Evolutionary conservation across 2,329 filamentous ascomycete genomes (phyloP), one percentile per base, ranked within the genome.

Genomic region (Ophiostoma angusticollis): DNA sequence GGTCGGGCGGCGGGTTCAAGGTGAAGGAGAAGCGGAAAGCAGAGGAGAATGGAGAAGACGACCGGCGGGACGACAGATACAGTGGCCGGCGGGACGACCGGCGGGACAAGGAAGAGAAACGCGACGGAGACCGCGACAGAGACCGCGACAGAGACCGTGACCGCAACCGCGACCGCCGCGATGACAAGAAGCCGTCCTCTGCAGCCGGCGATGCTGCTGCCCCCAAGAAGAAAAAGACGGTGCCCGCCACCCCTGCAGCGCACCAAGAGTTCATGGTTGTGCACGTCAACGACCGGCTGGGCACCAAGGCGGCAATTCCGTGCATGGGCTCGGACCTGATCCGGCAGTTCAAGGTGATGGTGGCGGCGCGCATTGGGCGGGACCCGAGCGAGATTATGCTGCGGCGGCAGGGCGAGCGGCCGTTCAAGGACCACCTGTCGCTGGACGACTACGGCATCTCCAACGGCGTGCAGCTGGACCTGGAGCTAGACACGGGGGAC

Each of bases 391-490:
- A 95, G 62, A 94, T 96, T 47, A 68, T 95, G 62, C 61, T 96
- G 43, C 91, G 93, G 67, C 70, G 89, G 49, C 89, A 96, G 61
- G 84, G 87, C 11, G 85, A 95, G 62, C 64, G 87, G 47, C 87
- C 89, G 18, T 95, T 96, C 58, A 95, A 94, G 65, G 87, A 96
- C 55, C 74, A 80, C 50, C 69, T 95, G 44, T 87, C 78, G 24
- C 59, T 95, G 50, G 84, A 84, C 53, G 89, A 96, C 62, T 96
- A 95, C 60, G 85, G 84, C n/a, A 78, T 96, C 41, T 85, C 80
- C 51, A 91, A 91, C 60, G 89, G 89, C 9, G 86, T 94, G 54
- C 72, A 77, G 60, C 56, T 77, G 34, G 72, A 77, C 49, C 58
- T 77, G 30, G 72, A 76, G 59, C 68, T 77, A 35, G 72, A 76